These are phyloP conservation scores for Phytophthora colocasiae DNA, from an alignment of 352 stramenopile genomes.

Conservation along the genomic window DNA sequence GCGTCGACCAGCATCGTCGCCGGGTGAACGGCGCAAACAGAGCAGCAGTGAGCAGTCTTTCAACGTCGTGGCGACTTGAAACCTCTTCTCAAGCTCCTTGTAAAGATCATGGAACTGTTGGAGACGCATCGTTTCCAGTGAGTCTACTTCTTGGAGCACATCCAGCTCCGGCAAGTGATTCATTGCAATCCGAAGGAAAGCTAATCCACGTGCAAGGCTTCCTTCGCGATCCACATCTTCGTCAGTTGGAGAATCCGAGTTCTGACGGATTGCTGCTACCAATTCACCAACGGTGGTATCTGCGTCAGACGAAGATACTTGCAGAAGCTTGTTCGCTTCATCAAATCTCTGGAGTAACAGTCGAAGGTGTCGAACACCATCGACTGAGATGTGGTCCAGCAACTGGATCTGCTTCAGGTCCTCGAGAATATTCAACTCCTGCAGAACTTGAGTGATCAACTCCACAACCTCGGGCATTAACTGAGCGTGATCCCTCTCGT, in stretches of 20 bases:
- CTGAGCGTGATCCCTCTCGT: constrained; percentile 43
- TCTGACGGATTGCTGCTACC: constrained; percentile 33
- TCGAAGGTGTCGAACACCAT: constrained; percentile 78
- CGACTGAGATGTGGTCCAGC: constrained; percentile 82
- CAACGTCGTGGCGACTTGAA: constrained; percentile 84
- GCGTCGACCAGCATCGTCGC: constrained; percentile 25
- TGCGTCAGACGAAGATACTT: constrained; percentile 2
- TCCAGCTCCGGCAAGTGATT: constrained; percentile 48
- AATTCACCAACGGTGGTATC: constrained; percentile 39
- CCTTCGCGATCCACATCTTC: constrained; percentile 57
- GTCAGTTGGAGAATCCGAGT: constrained; percentile 27
- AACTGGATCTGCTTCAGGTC: constrained; percentile 87
- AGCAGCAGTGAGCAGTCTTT: constrained; percentile 88
- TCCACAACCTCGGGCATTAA: constrained; percentile 76
- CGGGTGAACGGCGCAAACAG: constrained; percentile 60
- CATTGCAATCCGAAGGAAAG: constrained; percentile 61
- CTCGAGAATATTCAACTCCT: constrained; percentile 75
- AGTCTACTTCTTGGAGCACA: constrained; percentile 36
- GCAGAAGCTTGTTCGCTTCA: constrained; percentile 20
- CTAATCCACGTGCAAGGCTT: constrained; percentile 51
- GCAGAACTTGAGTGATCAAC: constrained; percentile 77
- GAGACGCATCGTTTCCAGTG: constrained; percentile 53
- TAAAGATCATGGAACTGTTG: constrained; percentile 60
- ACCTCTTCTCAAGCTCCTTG: constrained; percentile 67
- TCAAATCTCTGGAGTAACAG: constrained; percentile 55